phyloP scores from a whole-genome alignment of 2,329 filamentous ascomycete species.

The Scortechinia acanthostroma region DNA sequence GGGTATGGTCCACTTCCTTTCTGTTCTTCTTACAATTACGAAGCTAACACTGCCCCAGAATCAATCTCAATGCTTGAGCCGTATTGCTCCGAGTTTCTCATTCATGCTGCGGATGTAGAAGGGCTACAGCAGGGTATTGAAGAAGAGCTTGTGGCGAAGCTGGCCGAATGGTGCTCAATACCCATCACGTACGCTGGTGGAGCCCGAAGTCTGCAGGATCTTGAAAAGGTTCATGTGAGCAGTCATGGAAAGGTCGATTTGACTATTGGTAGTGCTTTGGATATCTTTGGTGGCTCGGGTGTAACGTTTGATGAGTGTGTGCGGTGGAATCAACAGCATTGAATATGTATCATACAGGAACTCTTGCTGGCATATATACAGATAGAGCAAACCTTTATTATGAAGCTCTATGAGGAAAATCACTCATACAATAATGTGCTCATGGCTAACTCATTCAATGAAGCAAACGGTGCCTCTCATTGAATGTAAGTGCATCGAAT shows the following conservation, averaged over 20 bases:
- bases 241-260: constrained; percentile 54
- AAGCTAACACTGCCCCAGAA: constrained; percentile 27
- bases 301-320: constrained; percentile 59
- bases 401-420: no score
- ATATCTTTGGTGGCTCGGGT: constrained; percentile 56
- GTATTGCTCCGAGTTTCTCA: constrained; percentile 60
- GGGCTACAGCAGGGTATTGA: constrained; percentile 59
- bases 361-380: no score
- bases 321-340: constrained; percentile 38
- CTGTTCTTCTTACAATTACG: constrained; percentile 2
- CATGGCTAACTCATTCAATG: no score
- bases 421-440: no score
- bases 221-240: constrained; percentile 48
- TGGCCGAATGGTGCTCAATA: constrained; percentile 53
- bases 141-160: constrained; percentile 45
- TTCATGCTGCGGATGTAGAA: constrained; percentile 62
- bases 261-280: constrained; percentile 60
- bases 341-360: no score
- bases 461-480: no score
- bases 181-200: constrained; percentile 63
- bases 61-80: constrained; percentile 52
- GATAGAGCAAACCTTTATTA: no score
- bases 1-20: constrained; percentile 26
- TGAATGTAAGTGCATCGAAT: no score
- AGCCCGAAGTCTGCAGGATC: constrained; percentile 45